A percentile compares a stretch with the other conserved stretches of the same genome.
These are phyloP conservation scores for Psidium guajava DNA, from an alignment of 345 rosid genomes.

Conservation along the genomic window DNA sequence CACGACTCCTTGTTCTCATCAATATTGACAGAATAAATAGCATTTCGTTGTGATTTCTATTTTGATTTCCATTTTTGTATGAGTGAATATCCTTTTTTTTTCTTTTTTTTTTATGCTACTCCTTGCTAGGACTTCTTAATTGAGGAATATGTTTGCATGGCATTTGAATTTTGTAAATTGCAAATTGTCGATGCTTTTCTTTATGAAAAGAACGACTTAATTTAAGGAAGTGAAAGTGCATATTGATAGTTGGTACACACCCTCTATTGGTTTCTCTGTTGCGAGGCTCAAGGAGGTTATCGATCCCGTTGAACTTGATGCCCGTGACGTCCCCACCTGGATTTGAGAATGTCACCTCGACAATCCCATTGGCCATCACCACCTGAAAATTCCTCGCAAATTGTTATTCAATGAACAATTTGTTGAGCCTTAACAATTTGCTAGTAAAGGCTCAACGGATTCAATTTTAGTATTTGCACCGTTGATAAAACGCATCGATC, in stretches of 20 bases:
- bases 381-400: conserved; percentile 6
- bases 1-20: background rate
- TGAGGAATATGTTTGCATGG: background rate
- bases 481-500: background rate
- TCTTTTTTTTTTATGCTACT: background rate
- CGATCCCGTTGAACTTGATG: conserved; percentile 18
- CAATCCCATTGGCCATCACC: conserved; percentile 21
- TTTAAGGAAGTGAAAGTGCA: background rate
- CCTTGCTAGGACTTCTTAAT: background rate
- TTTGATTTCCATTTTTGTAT: background rate
- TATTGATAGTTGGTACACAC: background rate
- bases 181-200: background rate
- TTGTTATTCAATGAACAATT: background rate
- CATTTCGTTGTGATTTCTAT: background rate
- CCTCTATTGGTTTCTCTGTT: background rate
- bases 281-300: conserved; percentile 15
- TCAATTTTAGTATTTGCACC: background rate
- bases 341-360: conserved; percentile 16
- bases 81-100: background rate
- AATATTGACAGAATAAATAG: background rate
- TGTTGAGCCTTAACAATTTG: background rate
- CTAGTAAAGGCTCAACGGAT: background rate
- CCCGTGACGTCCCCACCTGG: conserved; percentile 17
- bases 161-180: background rate
- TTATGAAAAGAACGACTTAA: background rate